Evolutionary conservation across 2,329 filamentous ascomycete species (phyloP), one percentile per base, ranked within the genome.

Genomic region (Pyricularia sp.): DNA sequence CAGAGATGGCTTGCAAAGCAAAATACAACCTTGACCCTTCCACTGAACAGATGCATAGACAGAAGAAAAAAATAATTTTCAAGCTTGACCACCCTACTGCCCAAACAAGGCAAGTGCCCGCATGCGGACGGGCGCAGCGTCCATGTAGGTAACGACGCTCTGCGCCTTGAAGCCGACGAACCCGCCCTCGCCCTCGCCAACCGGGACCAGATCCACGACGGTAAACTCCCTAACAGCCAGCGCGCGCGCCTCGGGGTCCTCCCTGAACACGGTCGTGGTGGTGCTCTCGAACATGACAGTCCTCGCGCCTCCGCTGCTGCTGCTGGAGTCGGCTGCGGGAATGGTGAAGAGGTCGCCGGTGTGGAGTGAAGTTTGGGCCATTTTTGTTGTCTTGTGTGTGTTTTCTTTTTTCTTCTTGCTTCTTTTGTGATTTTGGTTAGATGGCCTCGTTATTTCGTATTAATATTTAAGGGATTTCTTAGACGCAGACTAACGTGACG

Each of bases 261-360:
- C 68, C 31, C 11, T 55, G 67, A 69, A 64, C 25, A 70, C 58
- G 30, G 69, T 69, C 26, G 67, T 67, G 69, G 64, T 70, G 14
- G 67, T 70, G 63, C 67, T 66, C 64, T 68, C 67, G 67, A 67
- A 68, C 31, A 69, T 61, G 64, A 68, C 64, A 7, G 69, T 70
- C 17, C 67, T 25, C 26, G 50, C 55, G 11, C 23, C 66, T 42
- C 25, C 26, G 20, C n/a, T n/a, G n/a, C n/a, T n/a, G n/a, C n/a
- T n/a, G n/a, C n/a, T 12, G 68, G 65, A 4, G 68, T 64, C 58
- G 20, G 58, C 28, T 11, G 25, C 12, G 23, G 65, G 65, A 25
- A 69, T 67, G 20, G 68, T 31, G 58, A 31, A 66, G 14, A 64
- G 42, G 20, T 50, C 17, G 12, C 68, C 65, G 26, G 33, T 33